Conservation (phyloP, 352 stramenopile species). For the Globisporangium spiculum region DNA sequence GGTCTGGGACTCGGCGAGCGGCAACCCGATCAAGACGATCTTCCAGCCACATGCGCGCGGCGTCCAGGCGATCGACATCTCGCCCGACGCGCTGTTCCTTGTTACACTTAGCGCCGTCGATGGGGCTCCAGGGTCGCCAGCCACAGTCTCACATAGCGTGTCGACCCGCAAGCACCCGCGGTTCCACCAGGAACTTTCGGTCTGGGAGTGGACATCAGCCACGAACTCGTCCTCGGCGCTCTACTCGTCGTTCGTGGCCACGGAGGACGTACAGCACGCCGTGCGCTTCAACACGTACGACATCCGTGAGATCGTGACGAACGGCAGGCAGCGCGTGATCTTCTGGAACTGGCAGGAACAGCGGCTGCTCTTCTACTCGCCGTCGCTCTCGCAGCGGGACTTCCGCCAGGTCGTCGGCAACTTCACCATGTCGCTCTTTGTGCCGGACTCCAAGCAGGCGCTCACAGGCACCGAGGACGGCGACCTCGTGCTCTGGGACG, state of each 20-base stretch:
- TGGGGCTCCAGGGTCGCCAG: conserved; percentile 15
- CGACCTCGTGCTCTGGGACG: conserved; percentile 88
- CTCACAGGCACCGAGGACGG: conserved; percentile 86
- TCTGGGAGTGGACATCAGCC: conserved; percentile 87
- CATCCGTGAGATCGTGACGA: conserved; percentile 88
- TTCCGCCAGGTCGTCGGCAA: conserved; percentile 77
- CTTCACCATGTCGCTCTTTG: conserved; percentile 87
- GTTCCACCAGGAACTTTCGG: conserved; percentile 73
- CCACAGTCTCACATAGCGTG: background rate
- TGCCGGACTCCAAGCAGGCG: conserved; percentile 80
- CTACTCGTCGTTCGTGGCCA: conserved; percentile 68
- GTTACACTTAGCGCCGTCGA: conserved; percentile 73
- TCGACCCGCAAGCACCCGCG: conserved; percentile 23
- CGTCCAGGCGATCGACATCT: conserved; percentile 88
- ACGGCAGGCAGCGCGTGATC: conserved; percentile 76
- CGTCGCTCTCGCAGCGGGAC: conserved; percentile 78
- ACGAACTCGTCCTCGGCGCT: conserved; percentile 25
- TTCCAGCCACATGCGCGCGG: conserved; percentile 80
- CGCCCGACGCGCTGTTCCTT: conserved; percentile 85
- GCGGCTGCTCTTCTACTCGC: conserved; percentile 80
- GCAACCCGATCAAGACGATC: conserved; percentile 90
- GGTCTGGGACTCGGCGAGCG: conserved; percentile 85
- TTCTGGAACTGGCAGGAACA: conserved; percentile 90
- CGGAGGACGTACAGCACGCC: conserved; percentile 67
- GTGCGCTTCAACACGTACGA: conserved; percentile 91